phyloP scores from a whole-genome alignment of 495 filamentous ascomycete genomes.

The Penicillium antarcticum region DNA sequence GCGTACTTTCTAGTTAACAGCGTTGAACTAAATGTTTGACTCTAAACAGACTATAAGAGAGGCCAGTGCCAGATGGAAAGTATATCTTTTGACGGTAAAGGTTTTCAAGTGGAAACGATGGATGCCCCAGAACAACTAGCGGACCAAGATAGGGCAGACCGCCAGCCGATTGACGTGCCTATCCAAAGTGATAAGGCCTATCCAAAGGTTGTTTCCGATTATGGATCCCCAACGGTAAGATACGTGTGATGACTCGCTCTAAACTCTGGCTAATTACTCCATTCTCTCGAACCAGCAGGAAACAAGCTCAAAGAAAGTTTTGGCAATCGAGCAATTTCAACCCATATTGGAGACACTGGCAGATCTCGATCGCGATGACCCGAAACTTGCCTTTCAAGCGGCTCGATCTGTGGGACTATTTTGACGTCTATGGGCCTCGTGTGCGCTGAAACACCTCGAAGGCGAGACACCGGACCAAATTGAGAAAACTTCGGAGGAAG shows the following conservation, averaged over 20 bases:
- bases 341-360: background rate
- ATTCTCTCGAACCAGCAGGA: no score
- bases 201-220: no score
- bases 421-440: background rate
- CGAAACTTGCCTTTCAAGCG: background rate
- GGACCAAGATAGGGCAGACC: no score
- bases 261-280: no score
- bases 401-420: background rate
- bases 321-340: background rate
- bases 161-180: no score
- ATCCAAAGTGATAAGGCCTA: no score
- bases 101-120: background rate
- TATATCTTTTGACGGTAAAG: background rate
- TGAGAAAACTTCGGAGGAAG: background rate
- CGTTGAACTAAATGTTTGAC: no score
- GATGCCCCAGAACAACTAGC: no score
- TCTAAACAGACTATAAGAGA: background rate
- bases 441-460: background rate
- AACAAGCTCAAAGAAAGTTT: no score
- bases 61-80: background rate
- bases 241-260: no score
- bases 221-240: no score
- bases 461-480: background rate
- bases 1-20: no score
- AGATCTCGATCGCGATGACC: background rate